These are phyloP conservation scores for Corinectria fuckeliana DNA, from an alignment of 2,329 filamentous ascomycete species.

Conservation along the genomic window DNA sequence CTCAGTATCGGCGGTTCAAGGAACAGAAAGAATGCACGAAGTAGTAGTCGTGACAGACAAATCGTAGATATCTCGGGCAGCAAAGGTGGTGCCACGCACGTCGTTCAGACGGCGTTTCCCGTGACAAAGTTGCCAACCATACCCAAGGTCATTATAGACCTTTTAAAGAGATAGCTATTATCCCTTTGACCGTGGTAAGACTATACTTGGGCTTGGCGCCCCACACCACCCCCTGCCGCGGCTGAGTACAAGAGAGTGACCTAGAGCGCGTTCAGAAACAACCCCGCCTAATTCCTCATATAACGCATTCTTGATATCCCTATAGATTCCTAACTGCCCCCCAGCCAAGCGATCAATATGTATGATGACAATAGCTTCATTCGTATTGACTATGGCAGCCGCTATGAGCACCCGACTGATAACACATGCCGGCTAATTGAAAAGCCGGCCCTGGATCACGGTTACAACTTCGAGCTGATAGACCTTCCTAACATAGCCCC, in stretches of 20 bases:
- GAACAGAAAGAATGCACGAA: background rate
- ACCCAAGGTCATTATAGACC: background rate
- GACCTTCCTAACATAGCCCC: too few species aligned
- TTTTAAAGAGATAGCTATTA: background rate
- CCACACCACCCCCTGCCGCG: background rate
- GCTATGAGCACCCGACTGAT: too few species aligned
- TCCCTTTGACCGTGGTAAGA: too few species aligned
- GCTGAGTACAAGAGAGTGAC: background rate
- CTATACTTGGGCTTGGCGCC: background rate
- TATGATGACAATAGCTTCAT: too few species aligned
- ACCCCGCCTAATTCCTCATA: background rate
- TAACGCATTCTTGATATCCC: background rate
- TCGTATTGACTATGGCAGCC: too few species aligned
- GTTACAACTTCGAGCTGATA: too few species aligned
- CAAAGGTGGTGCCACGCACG: background rate
- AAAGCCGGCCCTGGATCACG: too few species aligned
- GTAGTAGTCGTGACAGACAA: background rate
- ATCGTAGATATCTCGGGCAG: conserved; percentile 18
- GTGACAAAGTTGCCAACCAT: conserved; percentile 1
- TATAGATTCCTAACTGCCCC: too few species aligned
- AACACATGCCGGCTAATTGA: too few species aligned
- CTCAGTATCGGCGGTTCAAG: conserved; percentile 7
- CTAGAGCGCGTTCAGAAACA: background rate
- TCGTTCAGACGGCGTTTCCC: background rate
- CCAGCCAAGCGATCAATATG: too few species aligned